Percentiles rank a stretch among this genome's conserved stretches.
Evolutionary conservation across 768 basidiomycete species (phyloP).

Genomic region (Lactarius quietus): DNA sequence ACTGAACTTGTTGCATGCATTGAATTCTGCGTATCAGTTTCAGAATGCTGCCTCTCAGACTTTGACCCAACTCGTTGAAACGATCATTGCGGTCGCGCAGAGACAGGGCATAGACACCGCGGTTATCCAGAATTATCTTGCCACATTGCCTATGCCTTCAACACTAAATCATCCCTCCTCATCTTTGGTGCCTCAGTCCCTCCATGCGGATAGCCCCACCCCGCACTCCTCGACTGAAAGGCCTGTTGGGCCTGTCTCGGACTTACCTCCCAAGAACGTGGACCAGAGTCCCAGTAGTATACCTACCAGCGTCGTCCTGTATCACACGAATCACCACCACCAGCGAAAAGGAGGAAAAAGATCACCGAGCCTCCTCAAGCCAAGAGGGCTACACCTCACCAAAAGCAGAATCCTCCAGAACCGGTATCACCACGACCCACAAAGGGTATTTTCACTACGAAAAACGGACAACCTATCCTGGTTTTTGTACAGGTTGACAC

Average conservation of each 20-base stretch:
- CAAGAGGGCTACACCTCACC: neutral
- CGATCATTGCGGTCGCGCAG: constrained; percentile 23
- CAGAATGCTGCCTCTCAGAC: constrained; percentile 14
- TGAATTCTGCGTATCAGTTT: constrained; percentile 15
- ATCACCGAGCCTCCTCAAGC: neutral
- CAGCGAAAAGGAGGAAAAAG: constrained; percentile 14
- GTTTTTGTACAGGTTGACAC: constrained; percentile 68
- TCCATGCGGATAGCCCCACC: neutral
- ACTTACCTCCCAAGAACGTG: neutral
- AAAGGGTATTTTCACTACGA: constrained; percentile 42
- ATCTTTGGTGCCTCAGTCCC: constrained; percentile 3
- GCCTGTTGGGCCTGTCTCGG: neutral
- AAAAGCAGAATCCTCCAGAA: neutral
- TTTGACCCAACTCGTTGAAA: constrained; percentile 22
- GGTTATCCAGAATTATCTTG: constrained; percentile 20
- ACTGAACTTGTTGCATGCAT: constrained; percentile 11
- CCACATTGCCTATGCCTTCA: constrained; percentile 14
- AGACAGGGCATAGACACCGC: constrained; percentile 20
- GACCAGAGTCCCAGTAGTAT: neutral
- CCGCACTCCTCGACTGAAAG: neutral
- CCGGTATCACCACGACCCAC: constrained; percentile 9
- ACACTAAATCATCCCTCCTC: neutral
- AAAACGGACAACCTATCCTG: constrained; percentile 37
- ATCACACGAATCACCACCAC: neutral
- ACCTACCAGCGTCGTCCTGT: neutral